Conservation (phyloP, 495 filamentous ascomycete species). For the Cladorrhinum samala region DNA sequence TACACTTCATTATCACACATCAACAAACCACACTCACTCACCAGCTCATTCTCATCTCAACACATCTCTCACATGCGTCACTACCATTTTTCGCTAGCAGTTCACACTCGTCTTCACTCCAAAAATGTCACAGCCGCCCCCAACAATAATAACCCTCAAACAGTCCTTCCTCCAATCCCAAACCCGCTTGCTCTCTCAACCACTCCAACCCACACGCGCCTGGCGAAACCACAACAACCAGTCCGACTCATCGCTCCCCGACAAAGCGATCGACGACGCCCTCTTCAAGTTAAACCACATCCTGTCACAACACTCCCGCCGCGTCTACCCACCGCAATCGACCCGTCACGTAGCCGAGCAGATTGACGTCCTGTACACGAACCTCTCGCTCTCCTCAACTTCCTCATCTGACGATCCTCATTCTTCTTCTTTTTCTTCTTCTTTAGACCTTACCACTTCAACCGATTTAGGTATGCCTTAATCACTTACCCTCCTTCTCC, state of each 20-base stretch:
- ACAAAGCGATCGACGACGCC: slow-evolving; percentile 43
- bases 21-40: not conserved
- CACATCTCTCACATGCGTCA: no score
- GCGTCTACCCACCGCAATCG: slow-evolving; percentile 68
- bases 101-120: no score
- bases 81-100: not conserved
- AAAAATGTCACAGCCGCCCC: slow-evolving; percentile 19
- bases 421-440: no score
- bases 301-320: slow-evolving; percentile 62
- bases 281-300: slow-evolving; percentile 55
- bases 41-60: not conserved
- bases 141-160: slow-evolving; percentile 57
- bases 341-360: slow-evolving; percentile 77
- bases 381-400: slow-evolving; percentile 29
- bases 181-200: not conserved
- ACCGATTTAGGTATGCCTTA: slow-evolving; percentile 34
- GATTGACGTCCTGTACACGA: slow-evolving; percentile 67
- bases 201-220: slow-evolving; percentile 46
- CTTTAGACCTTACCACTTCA: slow-evolving; percentile 28
- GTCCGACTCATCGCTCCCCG: slow-evolving; percentile 37
- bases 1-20: not conserved
- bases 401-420: slow-evolving; percentile 37
- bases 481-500: not conserved
- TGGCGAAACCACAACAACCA: slow-evolving; percentile 49
- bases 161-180: slow-evolving; percentile 36